Base-by-base conservation (phyloP, 1,284 basidiomycete genomes). In the Microbotryomycetes sp. region DNA sequence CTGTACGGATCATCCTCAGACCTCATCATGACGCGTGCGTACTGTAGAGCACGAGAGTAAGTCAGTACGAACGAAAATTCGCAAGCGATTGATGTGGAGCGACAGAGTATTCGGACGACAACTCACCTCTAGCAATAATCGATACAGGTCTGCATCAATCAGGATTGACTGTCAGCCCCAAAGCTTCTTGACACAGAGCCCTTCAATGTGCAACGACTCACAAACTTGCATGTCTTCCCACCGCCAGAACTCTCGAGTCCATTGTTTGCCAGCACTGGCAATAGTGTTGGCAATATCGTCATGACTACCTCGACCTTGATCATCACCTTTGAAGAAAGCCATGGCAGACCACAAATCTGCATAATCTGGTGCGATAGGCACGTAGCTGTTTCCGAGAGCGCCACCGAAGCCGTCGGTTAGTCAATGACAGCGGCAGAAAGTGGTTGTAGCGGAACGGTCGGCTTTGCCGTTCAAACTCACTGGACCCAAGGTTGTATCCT, bases 311-410 rank as follows among this genome's bases (percentile, higher is more conserved):
- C 66, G 55, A 6, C 75, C 75, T 0, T 75, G 68, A 4, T 62
- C 51, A 51, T 68, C 68, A 9, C 80, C 80, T n/a, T 74, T 71
- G 66, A 80, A 81, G 73, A 80, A 81, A 12, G 78, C 76, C 72
- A 81, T 77, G 51, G 77, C 74, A 63, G 77, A 73, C 73, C 78
- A 80, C 7, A 81, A 61, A 62, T 81, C 80, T 15, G 76, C 75
- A 54, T 79, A 79, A 70, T 81, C 79, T 31, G 77, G 68, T 64
- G 77, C 74, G 60, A 79, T 72, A 14, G 79, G 80, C 2, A 74
- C 65, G 58, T 71, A 71, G 59, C 65, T 67, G 45, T 9, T 15
- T 7, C n/a, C n/a, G n/a, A n/a, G n/a, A n/a, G n/a, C n/a, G n/a
- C n/a, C n/a, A n/a, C n/a, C n/a, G n/a, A 15, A 5, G 9, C n/a